Base-by-base conservation (phyloP, 352 stramenopile genomes). In the Thraustotheca clavata region DNA sequence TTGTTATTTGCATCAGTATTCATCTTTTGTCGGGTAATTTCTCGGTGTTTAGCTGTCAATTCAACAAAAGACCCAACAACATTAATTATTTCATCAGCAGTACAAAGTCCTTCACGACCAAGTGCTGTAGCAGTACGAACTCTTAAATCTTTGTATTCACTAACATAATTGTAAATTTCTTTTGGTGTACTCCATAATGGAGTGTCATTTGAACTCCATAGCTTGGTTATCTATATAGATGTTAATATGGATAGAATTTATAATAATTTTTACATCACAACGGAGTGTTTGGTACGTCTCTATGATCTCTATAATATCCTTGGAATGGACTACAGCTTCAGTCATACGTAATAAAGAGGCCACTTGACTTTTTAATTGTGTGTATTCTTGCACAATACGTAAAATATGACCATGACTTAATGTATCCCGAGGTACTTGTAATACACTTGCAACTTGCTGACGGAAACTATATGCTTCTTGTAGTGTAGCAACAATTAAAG, bases 1-100 rank as follows among this genome's bases (percentile, higher is more conserved):
- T 65, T 65, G 57, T 65, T 55, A 46, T 65, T 65, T 40, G 57
- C 57, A 12, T 65, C 57, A 0, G 47, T 50, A 20, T 43, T 49
- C 57, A 65, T 65, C 38, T 65, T 65, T 20, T 43, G 35, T 1
- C 57, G 57, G 22, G 47, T 26, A 27, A 65, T 20, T 40, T 65
- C 57, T 29, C 57, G 57, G 57, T 65, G 57, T 32, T 65, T 65
- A n/a, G 47, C 57, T 0, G 4, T 32, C 14, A 65, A 26, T 12
- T 65, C 57, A 18, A 65, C 22, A 26, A 54, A 54, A 31, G 57
- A 34, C 12, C 32, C 35, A n/a, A 65, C 27, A 32, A 65, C 57
- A 7, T 11, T 4, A 20, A 65, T 46, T 29, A 65, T 36, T 22
- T 65, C 57, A 31, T 65, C 57, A 3, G 41, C 6, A 3, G 57